Evolutionary conservation across 1,139 yeast species (phyloP).

Genomic region (Sugiyamaella castrensis): DNA sequence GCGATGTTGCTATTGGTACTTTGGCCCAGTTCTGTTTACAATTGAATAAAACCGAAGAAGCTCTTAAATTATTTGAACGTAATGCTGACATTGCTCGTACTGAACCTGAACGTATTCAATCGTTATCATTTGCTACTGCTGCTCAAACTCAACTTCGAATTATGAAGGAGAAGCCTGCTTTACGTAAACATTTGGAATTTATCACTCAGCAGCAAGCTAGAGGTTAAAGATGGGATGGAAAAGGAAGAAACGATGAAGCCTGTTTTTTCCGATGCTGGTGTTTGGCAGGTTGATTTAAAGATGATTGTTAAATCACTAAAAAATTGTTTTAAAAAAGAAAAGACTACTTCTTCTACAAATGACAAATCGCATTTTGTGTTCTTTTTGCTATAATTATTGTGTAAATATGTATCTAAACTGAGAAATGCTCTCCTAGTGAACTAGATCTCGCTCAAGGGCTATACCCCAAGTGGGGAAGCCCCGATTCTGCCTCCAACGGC

Average conservation of each 20-base stretch:
- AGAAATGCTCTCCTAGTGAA: too few relatives aligned
- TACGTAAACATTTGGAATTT: slow-evolving; percentile 33
- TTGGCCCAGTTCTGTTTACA: slow-evolving; percentile 90
- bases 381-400: not conserved
- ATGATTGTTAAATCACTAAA: too few relatives aligned
- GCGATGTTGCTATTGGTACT: slow-evolving; percentile 84
- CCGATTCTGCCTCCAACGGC: slow-evolving; percentile 4
- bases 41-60: slow-evolving; percentile 77
- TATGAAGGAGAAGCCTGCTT: slow-evolving; percentile 35
- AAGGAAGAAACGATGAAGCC: too few relatives aligned
- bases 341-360: too few relatives aligned
- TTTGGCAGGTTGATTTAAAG: too few relatives aligned
- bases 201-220: slow-evolving; percentile 17
- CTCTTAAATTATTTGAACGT: slow-evolving; percentile 75
- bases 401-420: slow-evolving; percentile 5
- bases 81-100: slow-evolving; percentile 81
- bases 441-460: not conserved
- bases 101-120: slow-evolving; percentile 83
- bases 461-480: not conserved
- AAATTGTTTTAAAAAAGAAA: too few relatives aligned
- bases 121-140: slow-evolving; percentile 90
- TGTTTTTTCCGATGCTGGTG: not conserved
- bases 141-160: slow-evolving; percentile 38
- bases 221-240: not conserved
- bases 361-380: too few relatives aligned